These are phyloP conservation scores for Cicer chorassanicum DNA, from an alignment of 306 rosid species.

Conservation along the genomic window DNA sequence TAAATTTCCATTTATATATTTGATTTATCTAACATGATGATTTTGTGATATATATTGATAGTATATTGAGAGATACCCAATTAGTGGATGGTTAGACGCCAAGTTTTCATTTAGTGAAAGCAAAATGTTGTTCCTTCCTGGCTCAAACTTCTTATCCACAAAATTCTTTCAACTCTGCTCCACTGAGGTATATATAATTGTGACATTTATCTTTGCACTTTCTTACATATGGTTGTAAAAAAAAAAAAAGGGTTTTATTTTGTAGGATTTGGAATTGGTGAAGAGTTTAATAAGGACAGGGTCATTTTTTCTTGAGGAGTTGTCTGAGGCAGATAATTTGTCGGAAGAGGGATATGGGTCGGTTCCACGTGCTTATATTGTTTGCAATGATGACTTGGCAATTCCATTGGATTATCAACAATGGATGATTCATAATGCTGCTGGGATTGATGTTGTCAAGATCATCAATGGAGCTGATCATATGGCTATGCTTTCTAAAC, in stretches of 20 bases:
- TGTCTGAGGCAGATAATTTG: slow-evolving; percentile 46
- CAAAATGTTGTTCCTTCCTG: slow-evolving; percentile 47
- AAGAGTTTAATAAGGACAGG: slow-evolving; percentile 47
- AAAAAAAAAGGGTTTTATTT: not conserved
- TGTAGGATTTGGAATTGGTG: slow-evolving; percentile 63
- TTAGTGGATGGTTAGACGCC: slow-evolving; percentile 51
- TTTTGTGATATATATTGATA: slow-evolving; percentile 7
- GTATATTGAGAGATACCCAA: slow-evolving; percentile 38
- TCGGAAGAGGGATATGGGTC: slow-evolving; percentile 55
- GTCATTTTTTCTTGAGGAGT: slow-evolving; percentile 53
- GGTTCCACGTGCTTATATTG: slow-evolving; percentile 43
- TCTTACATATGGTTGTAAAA: not conserved
- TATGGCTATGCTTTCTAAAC: slow-evolving; percentile 51
- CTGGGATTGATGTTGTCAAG: slow-evolving; percentile 45
- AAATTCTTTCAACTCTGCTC: slow-evolving; percentile 60
- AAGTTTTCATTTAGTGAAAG: slow-evolving; percentile 43
- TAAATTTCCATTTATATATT: too few relatives aligned
- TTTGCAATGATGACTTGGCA: slow-evolving; percentile 44
- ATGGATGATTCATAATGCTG: slow-evolving; percentile 63
- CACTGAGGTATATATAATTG: slow-evolving; percentile 49
- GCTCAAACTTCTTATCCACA: slow-evolving; percentile 45
- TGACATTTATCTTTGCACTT: not conserved
- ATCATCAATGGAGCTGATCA: slow-evolving; percentile 60
- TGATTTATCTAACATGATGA: not conserved
- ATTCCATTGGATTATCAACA: slow-evolving; percentile 44